A percentile compares a stretch with the other conserved stretches of the same genome.
Conservation (phyloP, 495 filamentous ascomycete genomes). For the Xylaria acuta region DNA sequence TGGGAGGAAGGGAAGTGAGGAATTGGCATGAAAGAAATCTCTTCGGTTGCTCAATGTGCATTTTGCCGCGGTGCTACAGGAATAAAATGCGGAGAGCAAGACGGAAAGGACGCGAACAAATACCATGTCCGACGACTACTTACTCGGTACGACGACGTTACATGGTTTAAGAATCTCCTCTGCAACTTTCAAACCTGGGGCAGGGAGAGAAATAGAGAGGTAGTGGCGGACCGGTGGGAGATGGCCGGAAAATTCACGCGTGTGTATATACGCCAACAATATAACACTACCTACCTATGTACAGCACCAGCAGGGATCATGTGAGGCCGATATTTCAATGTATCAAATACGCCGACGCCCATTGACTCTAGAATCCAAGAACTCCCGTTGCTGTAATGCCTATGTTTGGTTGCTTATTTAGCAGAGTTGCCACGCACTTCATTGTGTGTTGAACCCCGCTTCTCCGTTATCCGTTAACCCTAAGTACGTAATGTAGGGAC, state of each 20-base stretch:
- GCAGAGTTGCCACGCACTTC: neutral
- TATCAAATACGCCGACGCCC: conserved; percentile 28
- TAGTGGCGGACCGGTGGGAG: neutral
- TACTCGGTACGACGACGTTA: conserved; percentile 5
- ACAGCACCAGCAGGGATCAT: conserved; percentile 25
- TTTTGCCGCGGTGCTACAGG: neutral
- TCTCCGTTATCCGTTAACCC: neutral
- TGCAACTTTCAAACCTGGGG: neutral
- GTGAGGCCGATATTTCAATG: conserved; percentile 19
- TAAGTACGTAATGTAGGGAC: neutral
- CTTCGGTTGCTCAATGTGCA: neutral
- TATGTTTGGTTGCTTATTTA: neutral
- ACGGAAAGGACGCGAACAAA: neutral
- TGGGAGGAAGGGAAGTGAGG: neutral
- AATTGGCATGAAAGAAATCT: neutral
- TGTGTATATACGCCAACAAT: conserved; percentile 35
- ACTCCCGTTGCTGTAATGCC: neutral
- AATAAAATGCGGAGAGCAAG: neutral
- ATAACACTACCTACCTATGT: conserved; percentile 36
- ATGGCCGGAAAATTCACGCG: conserved; percentile 1
- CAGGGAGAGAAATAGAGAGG: neutral
- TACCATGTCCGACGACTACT: neutral
- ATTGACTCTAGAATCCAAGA: conserved; percentile 6
- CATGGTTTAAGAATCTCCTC: neutral
- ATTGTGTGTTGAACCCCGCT: neutral